Base-by-base conservation (phyloP, 2,329 filamentous ascomycete genomes). In the Colletotrichum sp. region DNA sequence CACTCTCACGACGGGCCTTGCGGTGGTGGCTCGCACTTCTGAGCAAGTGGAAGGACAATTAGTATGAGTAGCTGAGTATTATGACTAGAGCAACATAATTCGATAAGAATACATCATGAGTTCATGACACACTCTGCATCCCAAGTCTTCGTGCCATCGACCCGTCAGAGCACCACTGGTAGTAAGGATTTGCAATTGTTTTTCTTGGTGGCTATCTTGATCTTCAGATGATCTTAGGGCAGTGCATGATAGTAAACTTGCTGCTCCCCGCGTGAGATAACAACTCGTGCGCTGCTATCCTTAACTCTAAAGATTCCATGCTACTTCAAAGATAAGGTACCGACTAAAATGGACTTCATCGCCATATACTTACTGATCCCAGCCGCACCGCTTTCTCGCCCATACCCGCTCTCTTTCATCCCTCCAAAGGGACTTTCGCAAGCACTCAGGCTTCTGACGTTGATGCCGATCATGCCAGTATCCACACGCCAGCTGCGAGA, bases 401-500 rank as follows among this genome's bases (percentile, higher is more conserved):
- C 26, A 6, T 26, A 26, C 26, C 26, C 26, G 26, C 26, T 26
- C 24, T 26, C 24, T 26, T 26, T 26, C 24, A 26, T 26, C 24
- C 24, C 24, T 26, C 24, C 24, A 26, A 26, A 26, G 24, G 24
- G 24, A 26, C 80, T 82, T 18, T 81, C 82, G 0, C 79, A 78
- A 36, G 77, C 80, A 81, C 0, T 78, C 78, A 77, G 34, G 2
- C 39, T 57, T 7, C 75, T 66, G 3, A 67, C 92, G 79, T 93
- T 93, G 34, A 93, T 89, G 65, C 91, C 92, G 2, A 94, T 89
- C 91, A 94, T 93, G 6, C 93, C 93, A 0, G 92, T 90, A 78
- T 6, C 26, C 26, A 90, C 85, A n/a, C 88, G 83, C 79, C 82
- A 86, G 3, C 85, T 83, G 12, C 88, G 80, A 72, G 83, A 81